Conservation (phyloP, 169 alveolate genomes). For the Eimeria necatrix region DNA sequence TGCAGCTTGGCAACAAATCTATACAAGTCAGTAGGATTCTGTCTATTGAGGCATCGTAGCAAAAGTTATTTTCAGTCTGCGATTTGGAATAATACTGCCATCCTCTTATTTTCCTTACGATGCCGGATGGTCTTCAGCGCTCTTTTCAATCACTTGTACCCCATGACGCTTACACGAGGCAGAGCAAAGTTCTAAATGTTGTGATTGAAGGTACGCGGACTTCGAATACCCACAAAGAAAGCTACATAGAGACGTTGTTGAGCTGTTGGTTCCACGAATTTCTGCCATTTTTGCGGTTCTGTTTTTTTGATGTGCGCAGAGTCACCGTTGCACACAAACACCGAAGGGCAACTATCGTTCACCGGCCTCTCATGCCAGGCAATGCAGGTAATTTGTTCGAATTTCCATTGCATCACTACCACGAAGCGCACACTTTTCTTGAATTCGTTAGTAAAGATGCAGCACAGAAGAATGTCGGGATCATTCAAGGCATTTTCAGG, state of each 20-base stretch:
- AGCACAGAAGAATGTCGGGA: too few relatives aligned
- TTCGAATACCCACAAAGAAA: not conserved
- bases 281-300: not conserved
- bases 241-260: not conserved
- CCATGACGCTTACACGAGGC: not conserved
- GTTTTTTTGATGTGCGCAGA: not conserved
- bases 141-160: constrained; percentile 42
- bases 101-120: not conserved
- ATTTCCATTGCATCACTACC: not conserved
- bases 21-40: constrained; percentile 14
- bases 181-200: constrained; percentile 25
- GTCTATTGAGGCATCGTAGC: not conserved
- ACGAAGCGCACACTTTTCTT: not conserved
- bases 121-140: constrained; percentile 31
- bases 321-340: not conserved
- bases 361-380: constrained; percentile 39
- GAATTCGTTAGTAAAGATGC: too few relatives aligned
- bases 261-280: not conserved
- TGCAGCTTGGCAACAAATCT: constrained; percentile 33
- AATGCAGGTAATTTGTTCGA: constrained; percentile 8
- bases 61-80: not conserved
- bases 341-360: constrained; percentile 34
- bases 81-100: not conserved
- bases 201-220: constrained; percentile 53
- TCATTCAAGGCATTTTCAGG: not conserved